Base-by-base conservation (phyloP, 2,329 filamentous ascomycete genomes). In the Xylaria sp. region DNA sequence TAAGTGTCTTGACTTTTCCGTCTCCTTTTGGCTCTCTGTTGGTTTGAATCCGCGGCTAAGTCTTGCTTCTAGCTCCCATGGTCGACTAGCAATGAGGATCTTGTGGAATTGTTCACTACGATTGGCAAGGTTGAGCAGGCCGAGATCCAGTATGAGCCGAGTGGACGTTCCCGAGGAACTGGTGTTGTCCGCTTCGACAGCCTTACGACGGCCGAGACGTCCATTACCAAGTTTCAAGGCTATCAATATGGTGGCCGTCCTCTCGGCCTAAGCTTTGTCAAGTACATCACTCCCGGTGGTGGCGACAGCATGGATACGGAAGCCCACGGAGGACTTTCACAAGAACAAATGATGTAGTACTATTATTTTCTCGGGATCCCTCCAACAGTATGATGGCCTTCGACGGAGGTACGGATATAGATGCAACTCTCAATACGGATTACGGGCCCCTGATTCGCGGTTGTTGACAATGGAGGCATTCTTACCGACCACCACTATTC, bases 141-240 rank as follows among this genome's bases (percentile, higher is more conserved):
- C n/a, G 94, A 99, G 77, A 97, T 99, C 59, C 94, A 99, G 76
- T 97, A 99, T 72, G 94, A 99, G 75, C 89, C 91, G 3, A 97
- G 95, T 70, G 94, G 94, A 51, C 90, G 94, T 69, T 99, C 94
- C 61, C 89, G 92, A 65, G 94, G 94, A 65, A 94, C 90, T 60
- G 94, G 94, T 72, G 94, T 99, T n/a, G 94, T 99, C 58, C 88
- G 94, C 63, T 97, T 99, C 73, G 91, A 95, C 71, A 84, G 78
- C 57, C 78, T 85, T 13, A 87, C 92, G 7, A 95, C 92, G 64
- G 92, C 94, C 1, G 92, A 96, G 69, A 97, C 92, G 19, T 89
- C 93, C 51, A 97, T 99, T 69, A 85, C 91, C 70, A 99, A 99
- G 75, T 99, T 99, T 79, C 93, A 94, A 68, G 92, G 92, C 59